A percentile compares a stretch with the other conserved stretches of the same genome.
Conservation (phyloP, 192 early-diverging fungal species). For the Pecoramyces ruminantium region DNA sequence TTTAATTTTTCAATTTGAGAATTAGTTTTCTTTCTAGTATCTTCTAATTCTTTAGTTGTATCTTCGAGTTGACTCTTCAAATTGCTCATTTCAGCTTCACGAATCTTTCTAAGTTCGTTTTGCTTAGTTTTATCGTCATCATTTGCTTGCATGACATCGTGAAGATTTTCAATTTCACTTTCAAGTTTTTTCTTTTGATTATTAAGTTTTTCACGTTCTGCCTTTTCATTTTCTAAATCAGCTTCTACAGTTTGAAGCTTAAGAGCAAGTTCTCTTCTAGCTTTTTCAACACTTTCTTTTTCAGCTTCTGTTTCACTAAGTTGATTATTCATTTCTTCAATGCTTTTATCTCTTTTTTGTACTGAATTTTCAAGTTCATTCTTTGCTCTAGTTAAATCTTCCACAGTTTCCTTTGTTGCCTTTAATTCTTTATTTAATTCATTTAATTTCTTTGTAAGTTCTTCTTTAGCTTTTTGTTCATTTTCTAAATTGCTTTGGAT, state of each 20-base stretch:
- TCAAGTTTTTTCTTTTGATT: constrained; percentile 7
- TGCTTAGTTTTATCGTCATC: constrained; percentile 32
- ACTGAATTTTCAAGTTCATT: constrained; percentile 20
- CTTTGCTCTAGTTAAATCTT: constrained; percentile 13
- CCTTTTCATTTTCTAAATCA: constrained; percentile 22
- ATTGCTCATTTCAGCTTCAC: constrained; percentile 31
- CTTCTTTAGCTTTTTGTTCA: constrained; percentile 17
- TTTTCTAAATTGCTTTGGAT: constrained; percentile 23
- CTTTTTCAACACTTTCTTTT: constrained; percentile 25
- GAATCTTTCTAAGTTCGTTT: constrained; percentile 23
- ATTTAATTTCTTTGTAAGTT: constrained; percentile 11
- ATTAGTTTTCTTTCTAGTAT: constrained; percentile 16
- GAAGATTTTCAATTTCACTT: constrained; percentile 27
- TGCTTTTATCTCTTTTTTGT: constrained; percentile 23
- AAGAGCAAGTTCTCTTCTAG: constrained; percentile 21
- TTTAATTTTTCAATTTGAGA: constrained; percentile 20
- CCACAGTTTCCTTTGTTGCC: constrained; percentile 10
- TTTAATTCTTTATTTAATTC: constrained; percentile 18
- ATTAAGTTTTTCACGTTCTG: not conserved
- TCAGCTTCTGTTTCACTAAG: constrained; percentile 16
- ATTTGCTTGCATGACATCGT: constrained; percentile 26
- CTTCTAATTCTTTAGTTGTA: constrained; percentile 22
- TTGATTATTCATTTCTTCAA: constrained; percentile 12
- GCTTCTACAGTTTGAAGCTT: constrained; percentile 14
- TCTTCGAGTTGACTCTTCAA: constrained; percentile 17